phyloP scores from a whole-genome alignment of 1,139 yeast genomes.

The Candida sp. region DNA sequence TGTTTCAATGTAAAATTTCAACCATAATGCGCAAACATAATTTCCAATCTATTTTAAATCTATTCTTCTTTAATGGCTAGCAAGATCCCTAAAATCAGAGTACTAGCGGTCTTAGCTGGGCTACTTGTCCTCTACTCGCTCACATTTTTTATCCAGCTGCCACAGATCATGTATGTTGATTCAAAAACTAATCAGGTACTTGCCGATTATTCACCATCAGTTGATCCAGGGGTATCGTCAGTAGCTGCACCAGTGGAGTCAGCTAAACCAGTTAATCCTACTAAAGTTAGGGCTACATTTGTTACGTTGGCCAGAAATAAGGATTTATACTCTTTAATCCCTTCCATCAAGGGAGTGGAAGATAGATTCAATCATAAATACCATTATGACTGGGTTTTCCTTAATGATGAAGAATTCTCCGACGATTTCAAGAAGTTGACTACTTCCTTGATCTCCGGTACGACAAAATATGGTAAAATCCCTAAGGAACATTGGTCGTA shows the following conservation, averaged over 20 bases:
- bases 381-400: slow-evolving; percentile 79
- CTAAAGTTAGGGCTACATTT: slow-evolving; percentile 56
- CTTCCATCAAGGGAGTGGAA: slow-evolving; percentile 66
- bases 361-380: slow-evolving; percentile 66
- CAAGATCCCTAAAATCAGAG: slow-evolving; percentile 15
- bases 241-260: neutral
- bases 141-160: slow-evolving; percentile 12
- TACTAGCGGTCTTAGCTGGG: slow-evolving; percentile 16
- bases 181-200: slow-evolving; percentile 17
- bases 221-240: neutral
- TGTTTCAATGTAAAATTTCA: too few relatives aligned
- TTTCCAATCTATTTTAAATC: too few relatives aligned
- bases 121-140: slow-evolving; percentile 16
- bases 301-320: slow-evolving; percentile 60
- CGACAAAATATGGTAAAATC: slow-evolving; percentile 57
- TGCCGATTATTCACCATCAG: slow-evolving; percentile 8
- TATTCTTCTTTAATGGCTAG: too few relatives aligned
- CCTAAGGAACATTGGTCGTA: slow-evolving; percentile 69
- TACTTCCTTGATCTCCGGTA: slow-evolving; percentile 51
- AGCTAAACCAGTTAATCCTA: slow-evolving; percentile 1
- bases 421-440: slow-evolving; percentile 54
- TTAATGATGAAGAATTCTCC: slow-evolving; percentile 61
- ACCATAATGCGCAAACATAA: too few relatives aligned
- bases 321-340: slow-evolving; percentile 61
- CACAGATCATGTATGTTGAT: slow-evolving; percentile 23